Conservation (phyloP, 2,329 filamentous ascomycete genomes). For the Thyridium curvatum region DNA sequence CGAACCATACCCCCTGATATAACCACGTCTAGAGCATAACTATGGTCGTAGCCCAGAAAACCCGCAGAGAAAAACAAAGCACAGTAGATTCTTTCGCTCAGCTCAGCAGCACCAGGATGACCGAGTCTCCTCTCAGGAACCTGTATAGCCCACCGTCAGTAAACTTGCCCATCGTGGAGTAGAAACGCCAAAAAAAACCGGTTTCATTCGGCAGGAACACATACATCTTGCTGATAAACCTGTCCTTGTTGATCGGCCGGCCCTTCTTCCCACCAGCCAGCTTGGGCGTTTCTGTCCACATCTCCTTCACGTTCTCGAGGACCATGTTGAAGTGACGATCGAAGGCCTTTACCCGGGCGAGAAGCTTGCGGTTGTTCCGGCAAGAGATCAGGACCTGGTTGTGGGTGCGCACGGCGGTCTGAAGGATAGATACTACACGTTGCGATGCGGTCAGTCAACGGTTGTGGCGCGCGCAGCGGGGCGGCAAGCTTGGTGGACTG, state of each 20-base stretch:
- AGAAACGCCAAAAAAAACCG: conserved; percentile 1
- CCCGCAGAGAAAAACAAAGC: not conserved
- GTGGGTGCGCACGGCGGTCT: conserved; percentile 92
- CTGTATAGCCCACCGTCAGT: conserved; percentile 30
- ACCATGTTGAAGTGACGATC: conserved; percentile 99
- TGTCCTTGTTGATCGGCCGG: conserved; percentile 89
- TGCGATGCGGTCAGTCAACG: conserved; percentile 55
- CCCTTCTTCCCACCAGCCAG: conserved; percentile 83
- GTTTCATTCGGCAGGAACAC: conserved; percentile 21
- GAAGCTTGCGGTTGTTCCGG: conserved; percentile 96
- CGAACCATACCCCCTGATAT: no score
- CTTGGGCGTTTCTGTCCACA: conserved; percentile 95
- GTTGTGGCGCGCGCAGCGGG: no score
- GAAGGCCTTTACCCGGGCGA: conserved; percentile 96
- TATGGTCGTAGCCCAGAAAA: not conserved
- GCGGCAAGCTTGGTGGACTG: not conserved
- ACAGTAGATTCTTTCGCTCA: conserved; percentile 25
- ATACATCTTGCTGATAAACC: conserved; percentile 96
- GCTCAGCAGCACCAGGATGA: conserved; percentile 80
- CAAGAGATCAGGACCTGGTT: conserved; percentile 95
- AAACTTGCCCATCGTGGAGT: conserved; percentile 3
- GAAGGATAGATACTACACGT: conserved; percentile 77
- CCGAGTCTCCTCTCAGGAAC: conserved; percentile 82
- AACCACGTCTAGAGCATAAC: no score
- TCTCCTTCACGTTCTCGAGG: conserved; percentile 86